Conservation (phyloP, 1,284 basidiomycete genomes). For the Anthracocystis panici-leucophaei region DNA sequence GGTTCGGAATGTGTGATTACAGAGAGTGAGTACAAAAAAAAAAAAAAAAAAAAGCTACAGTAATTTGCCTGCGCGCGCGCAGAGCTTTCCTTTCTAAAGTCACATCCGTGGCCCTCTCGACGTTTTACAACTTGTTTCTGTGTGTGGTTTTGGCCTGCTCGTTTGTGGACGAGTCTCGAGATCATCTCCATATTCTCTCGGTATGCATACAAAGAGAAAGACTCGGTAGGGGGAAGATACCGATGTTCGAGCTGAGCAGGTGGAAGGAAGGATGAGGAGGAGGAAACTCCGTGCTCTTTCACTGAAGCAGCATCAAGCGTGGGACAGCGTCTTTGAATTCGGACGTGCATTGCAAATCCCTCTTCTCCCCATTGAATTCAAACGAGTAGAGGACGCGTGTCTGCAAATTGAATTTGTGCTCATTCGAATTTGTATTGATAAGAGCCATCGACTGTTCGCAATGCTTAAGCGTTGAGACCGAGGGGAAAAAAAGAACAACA, state of each 20-base stretch:
- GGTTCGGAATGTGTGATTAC: constrained; percentile 9
- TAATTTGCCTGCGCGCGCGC: not conserved
- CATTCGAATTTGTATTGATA: no score
- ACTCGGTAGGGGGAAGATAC: no score
- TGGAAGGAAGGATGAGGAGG: not conserved
- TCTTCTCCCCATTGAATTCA: not conserved
- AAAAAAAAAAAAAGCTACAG: no score
- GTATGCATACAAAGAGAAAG: not conserved
- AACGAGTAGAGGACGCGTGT: not conserved
- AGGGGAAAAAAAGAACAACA: constrained; percentile 20
- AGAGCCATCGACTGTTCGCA: no score
- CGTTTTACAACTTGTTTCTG: not conserved
- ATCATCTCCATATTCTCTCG: no score
- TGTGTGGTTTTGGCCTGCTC: not conserved
- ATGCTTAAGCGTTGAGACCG: not conserved
- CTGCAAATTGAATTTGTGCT: not conserved
- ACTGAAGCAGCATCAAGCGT: not conserved
- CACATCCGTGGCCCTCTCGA: not conserved
- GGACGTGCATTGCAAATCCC: constrained; percentile 12
- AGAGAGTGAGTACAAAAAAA: not conserved
- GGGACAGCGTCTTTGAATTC: not conserved
- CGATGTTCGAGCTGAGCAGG: not conserved
- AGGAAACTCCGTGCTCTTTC: constrained; percentile 8
- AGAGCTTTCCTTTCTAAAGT: not conserved
- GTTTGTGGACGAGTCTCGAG: no score